These are phyloP conservation scores for Ajuga reptans DNA, from an alignment of 305 asterid genomes.

Conservation along the genomic window DNA sequence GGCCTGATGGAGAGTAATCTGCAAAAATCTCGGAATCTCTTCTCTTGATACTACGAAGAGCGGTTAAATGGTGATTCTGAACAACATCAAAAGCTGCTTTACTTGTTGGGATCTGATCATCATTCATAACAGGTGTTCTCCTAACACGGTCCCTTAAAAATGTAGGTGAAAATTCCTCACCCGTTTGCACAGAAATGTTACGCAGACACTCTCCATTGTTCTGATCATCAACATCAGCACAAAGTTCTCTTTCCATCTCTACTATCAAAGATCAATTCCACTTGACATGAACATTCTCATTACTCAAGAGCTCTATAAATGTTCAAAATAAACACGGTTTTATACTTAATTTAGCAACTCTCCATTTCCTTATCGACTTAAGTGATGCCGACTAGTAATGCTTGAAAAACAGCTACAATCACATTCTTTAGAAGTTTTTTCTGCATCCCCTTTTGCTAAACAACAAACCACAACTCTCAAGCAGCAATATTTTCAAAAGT, in stretches of 20 bases:
- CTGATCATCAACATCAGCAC: conserved; percentile 24
- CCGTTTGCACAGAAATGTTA: conserved; percentile 70
- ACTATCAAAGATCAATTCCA: conserved; percentile 18
- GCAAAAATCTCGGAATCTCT: conserved; percentile 29
- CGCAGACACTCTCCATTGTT: conserved; percentile 11
- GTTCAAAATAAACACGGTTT: not conserved
- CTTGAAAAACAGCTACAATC: not conserved
- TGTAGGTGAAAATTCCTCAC: conserved; percentile 76
- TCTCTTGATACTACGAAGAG: conserved; percentile 27
- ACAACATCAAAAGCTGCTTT: conserved; percentile 20
- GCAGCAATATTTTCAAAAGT: not conserved
- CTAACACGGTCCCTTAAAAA: conserved; percentile 59
- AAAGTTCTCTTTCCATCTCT: conserved; percentile 28
- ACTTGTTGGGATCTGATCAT: conserved; percentile 23
- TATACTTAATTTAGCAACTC: conserved; percentile 16
- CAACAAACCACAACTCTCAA: not conserved
- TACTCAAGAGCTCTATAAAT: not conserved
- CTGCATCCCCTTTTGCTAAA: not conserved
- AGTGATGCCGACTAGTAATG: conserved; percentile 15
- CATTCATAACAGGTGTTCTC: conserved; percentile 28
- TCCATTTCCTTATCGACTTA: conserved; percentile 16
- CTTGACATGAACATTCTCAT: conserved; percentile 15
- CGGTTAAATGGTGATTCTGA: conserved; percentile 31
- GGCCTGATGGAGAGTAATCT: conserved; percentile 26
- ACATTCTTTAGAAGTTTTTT: conserved; percentile 1